These are phyloP conservation scores for Potentilla sterilis DNA, from an alignment of 306 rosid genomes.

Conservation along the genomic window DNA sequence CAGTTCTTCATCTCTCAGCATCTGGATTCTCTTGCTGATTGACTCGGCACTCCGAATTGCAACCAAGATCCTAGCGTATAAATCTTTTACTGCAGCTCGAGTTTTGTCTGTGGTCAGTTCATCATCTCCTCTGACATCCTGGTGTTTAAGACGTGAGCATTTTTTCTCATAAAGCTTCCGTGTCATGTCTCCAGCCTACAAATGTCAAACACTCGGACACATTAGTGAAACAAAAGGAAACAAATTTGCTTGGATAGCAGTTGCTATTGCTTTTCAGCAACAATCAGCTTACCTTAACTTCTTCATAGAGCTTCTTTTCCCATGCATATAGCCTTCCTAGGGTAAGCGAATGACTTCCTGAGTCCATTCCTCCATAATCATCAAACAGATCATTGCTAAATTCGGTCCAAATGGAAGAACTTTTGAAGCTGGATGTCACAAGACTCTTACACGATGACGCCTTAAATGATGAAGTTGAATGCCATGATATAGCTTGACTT, in stretches of 20 bases:
- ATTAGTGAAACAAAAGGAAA: neutral
- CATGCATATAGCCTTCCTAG: constrained; percentile 85
- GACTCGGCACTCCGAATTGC: constrained; percentile 91
- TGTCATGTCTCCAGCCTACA: constrained; percentile 78
- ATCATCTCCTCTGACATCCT: constrained; percentile 69
- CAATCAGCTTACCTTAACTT: constrained; percentile 70
- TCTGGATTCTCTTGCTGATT: constrained; percentile 77
- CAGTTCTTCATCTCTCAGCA: constrained; percentile 82
- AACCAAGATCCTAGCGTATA: constrained; percentile 82
- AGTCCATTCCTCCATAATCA: constrained; percentile 81
- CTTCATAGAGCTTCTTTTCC: constrained; percentile 96
- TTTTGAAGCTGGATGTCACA: constrained; percentile 55
- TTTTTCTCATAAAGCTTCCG: constrained; percentile 75
- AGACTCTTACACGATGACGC: constrained; percentile 86
- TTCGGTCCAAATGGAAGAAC: constrained; percentile 68
- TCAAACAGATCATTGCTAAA: constrained; percentile 77
- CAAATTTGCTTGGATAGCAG: neutral
- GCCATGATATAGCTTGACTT: constrained; percentile 77
- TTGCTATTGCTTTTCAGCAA: neutral
- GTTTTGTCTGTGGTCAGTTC: constrained; percentile 62
- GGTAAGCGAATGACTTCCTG: constrained; percentile 91
- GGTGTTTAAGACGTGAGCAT: constrained; percentile 63
- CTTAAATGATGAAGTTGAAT: constrained; percentile 55
- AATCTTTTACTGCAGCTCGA: constrained; percentile 71
- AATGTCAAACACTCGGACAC: constrained; percentile 18